Evolutionary conservation across 73 alveolate species (phyloP).

Genomic region (Vitrella brassicaformis): DNA sequence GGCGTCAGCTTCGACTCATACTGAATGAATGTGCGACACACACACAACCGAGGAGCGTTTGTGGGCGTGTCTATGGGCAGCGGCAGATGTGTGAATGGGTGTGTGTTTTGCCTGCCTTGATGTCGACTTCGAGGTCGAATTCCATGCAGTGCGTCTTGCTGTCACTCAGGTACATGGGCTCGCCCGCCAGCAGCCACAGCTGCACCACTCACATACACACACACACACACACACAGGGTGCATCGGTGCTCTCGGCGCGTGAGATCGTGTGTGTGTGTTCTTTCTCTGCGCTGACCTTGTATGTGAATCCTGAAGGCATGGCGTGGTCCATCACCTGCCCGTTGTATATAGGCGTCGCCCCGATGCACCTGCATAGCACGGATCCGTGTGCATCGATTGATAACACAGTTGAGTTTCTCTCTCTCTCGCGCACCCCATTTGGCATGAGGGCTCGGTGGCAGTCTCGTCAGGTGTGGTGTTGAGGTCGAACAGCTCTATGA

Average conservation of each 20-base stretch:
- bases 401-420: too few relatives aligned
- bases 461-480: constrained; percentile 14
- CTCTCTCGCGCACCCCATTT: background rate
- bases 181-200: background rate
- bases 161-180: background rate
- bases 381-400: too few relatives aligned
- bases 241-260: too few relatives aligned
- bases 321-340: constrained; percentile 36
- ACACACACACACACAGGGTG: background rate
- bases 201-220: background rate
- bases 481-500: constrained; percentile 23
- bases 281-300: background rate
- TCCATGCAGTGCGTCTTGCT: constrained; percentile 14
- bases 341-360: constrained; percentile 24
- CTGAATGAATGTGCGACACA: background rate
- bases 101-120: background rate
- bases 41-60: background rate
- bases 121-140: constrained; percentile 31
- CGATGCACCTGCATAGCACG: constrained; percentile 17
- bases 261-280: background rate
- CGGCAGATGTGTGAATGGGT: background rate
- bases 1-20: constrained; percentile 28
- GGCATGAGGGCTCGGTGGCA: constrained; percentile 10
- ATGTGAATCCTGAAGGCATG: constrained; percentile 41
- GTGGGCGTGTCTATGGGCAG: too few relatives aligned